phyloP scores from a whole-genome alignment of 441 rosid genomes.

The Pelargonium australe region DNA sequence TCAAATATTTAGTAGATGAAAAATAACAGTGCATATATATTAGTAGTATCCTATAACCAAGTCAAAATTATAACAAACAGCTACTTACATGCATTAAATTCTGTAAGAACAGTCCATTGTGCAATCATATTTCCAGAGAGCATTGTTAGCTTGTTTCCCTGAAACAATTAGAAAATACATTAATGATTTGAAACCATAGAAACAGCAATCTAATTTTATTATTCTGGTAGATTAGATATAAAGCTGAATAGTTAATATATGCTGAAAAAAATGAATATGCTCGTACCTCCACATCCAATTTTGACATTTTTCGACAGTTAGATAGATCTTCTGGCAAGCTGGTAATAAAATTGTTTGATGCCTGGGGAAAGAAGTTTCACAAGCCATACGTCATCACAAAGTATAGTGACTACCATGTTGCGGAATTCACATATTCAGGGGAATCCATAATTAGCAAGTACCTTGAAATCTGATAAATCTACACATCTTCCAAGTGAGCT shows the following conservation, averaged over 20 bases:
- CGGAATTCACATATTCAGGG: not conserved
- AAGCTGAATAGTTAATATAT: constrained; percentile 14
- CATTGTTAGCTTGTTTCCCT: constrained; percentile 74
- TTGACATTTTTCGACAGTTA: constrained; percentile 60
- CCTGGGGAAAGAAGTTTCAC: constrained; percentile 33
- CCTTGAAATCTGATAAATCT: constrained; percentile 79
- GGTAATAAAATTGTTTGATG: constrained; percentile 60
- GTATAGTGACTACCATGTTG: not conserved
- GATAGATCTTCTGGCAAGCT: constrained; percentile 66
- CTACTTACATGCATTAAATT: constrained; percentile 74
- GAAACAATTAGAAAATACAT: constrained; percentile 24
- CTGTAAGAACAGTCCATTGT: constrained; percentile 72
- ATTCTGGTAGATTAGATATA: constrained; percentile 6
- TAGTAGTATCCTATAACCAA: constrained; percentile 11
- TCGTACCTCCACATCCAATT: constrained; percentile 78
- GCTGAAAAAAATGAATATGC: constrained; percentile 3
- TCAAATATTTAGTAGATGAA: constrained; percentile 7
- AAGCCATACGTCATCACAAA: constrained; percentile 8
- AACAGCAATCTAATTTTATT: constrained; percentile 12
- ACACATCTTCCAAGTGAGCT: constrained; percentile 65
- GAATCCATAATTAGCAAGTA: constrained; percentile 24
- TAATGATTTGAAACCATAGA: constrained; percentile 9
- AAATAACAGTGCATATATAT: not conserved
- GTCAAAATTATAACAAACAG: constrained; percentile 10
- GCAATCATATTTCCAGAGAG: constrained; percentile 53